Evolutionary conservation across 2,329 filamentous ascomycete genomes (phyloP), one percentile per base, ranked within the genome.

Genomic region (Fusarium torreyae): DNA sequence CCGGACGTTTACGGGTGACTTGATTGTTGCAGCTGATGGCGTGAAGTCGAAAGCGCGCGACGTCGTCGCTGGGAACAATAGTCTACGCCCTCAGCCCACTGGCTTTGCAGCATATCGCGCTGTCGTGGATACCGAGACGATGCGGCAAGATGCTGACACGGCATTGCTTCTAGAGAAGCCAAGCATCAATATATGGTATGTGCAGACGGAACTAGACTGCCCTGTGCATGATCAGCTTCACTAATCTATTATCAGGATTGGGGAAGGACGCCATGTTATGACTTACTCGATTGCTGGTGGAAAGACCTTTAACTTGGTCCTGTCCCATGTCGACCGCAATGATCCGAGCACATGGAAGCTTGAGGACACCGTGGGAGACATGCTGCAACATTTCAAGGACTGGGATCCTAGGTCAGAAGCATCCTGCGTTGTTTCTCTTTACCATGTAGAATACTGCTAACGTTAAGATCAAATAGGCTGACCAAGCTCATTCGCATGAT

Each of bases 281-380:
- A 61, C 57, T 1, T 61, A 61, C 6, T 52, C 17, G 1, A 61
- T 61, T 2, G 57, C 57, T 0, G 55, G 57, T 5, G 57, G 57
- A 3, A 13, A 60, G 6, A 60, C 55, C 4, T 61, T 61, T 10
- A 61, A 61, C 5, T 43, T 60, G 43, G 57, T 61, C 3, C n/a
- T 61, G 1, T 61, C 57, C 3, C 57, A 61, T 1, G 14, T 61
- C 0, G 57, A 61, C 6, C 55, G 60, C 1, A 38, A 55, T 0
- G 22, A 4, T 4, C 57, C 55, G 0, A 22, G 8, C 7, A 61
- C 44, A 11, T 61, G 57, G 57, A 34, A 44, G 18, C 18, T 20
- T 20, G 18, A 20, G 18, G 18, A 20, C 18, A 20, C 18, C 18
- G 18, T 20, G 18, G 18, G 18, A 20, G 18, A 20, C 18, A 20